Evolutionary conservation across 176 grass and related monocot species (phyloP).

Genomic region (Aegilops tauschii): DNA sequence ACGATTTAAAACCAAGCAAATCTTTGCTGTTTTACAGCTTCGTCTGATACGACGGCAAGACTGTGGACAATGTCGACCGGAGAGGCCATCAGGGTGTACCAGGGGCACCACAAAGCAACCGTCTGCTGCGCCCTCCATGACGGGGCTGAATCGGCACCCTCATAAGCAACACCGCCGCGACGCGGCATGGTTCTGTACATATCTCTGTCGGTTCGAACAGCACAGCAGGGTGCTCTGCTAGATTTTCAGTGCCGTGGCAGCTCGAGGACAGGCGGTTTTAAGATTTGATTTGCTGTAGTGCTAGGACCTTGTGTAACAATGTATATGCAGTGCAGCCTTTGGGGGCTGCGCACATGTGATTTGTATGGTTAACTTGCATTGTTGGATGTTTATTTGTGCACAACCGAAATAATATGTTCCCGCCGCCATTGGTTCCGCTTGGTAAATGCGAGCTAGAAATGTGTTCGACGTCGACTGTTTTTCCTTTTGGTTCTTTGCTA

Average conservation of each 20-base stretch:
- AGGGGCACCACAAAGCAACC: slow-evolving; percentile 86
- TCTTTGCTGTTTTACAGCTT: slow-evolving; percentile 42
- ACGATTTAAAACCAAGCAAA: not conserved
- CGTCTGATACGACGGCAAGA: slow-evolving; percentile 81
- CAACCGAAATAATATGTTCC: not conserved
- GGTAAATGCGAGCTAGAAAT: too few species aligned
- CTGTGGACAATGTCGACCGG: slow-evolving; percentile 75
- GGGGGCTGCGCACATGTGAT: not conserved
- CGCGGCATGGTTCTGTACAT: slow-evolving; percentile 24
- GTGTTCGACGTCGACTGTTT: too few species aligned
- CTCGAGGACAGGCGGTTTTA: not conserved
- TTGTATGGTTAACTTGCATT: not conserved
- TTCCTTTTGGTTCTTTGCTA: too few species aligned
- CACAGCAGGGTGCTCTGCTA: not conserved
- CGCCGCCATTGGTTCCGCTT: not conserved
- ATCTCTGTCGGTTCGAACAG: not conserved
- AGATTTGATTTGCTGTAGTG: not conserved
- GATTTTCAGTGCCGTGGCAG: not conserved
- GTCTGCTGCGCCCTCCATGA: slow-evolving; percentile 81
- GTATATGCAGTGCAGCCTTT: not conserved
- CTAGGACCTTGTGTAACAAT: not conserved
- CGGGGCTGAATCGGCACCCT: slow-evolving; percentile 64
- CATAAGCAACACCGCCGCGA: not conserved
- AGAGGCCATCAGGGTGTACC: slow-evolving; percentile 83
- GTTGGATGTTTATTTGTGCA: not conserved